These are phyloP conservation scores for Eucalyptus sp. DNA, from an alignment of 345 rosid species.

Conservation along the genomic window DNA sequence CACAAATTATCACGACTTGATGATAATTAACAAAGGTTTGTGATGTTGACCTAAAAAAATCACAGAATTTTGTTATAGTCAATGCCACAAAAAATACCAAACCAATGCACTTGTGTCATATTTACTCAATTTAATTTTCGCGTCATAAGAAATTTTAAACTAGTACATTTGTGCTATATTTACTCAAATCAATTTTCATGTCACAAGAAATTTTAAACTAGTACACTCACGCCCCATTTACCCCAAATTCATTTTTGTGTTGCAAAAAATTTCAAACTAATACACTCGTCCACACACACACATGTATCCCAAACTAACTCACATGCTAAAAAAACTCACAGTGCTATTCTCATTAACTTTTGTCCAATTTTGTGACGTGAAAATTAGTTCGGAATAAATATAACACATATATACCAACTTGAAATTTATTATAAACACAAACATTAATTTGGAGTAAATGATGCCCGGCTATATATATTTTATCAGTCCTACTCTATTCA, in stretches of 20 bases:
- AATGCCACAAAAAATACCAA: background rate
- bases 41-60: background rate
- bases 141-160: background rate
- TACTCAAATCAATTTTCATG: accelerated
- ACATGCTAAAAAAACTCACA: background rate
- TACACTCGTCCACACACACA: accelerated
- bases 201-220: background rate
- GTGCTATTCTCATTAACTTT: background rate
- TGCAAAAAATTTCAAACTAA: accelerated
- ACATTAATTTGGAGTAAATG: too few relatives aligned
- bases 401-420: accelerated
- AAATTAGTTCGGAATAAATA: background rate
- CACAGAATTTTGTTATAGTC: background rate
- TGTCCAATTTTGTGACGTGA: background rate
- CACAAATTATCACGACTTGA: background rate
- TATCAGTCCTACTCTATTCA: too few relatives aligned
- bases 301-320: too few relatives aligned
- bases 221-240: background rate
- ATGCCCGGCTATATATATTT: too few relatives aligned
- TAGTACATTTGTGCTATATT: accelerated
- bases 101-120: background rate
- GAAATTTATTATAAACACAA: too few relatives aligned
- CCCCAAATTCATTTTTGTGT: background rate
- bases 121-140: background rate
- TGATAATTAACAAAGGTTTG: background rate